phyloP scores from a whole-genome alignment of 2,329 filamentous ascomycete species.

The Fusarium sp. region DNA sequence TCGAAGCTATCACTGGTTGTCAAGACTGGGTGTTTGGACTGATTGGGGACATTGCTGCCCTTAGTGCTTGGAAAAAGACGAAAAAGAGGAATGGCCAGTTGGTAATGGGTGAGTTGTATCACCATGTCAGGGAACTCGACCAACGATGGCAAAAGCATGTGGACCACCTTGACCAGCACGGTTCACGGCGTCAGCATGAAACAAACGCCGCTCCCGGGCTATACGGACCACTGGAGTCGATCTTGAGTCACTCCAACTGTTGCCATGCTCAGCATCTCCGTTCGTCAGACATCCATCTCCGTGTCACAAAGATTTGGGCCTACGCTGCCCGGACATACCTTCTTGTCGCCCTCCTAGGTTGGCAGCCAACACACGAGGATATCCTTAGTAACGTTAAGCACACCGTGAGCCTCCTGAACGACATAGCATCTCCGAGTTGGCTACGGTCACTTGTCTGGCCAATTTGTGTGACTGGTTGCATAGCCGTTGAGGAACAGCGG shows the following conservation, averaged over 20 bases:
- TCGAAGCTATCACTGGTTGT: conserved; percentile 2
- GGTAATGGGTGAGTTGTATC: not conserved
- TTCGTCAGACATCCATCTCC: not conserved
- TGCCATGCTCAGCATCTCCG: not conserved
- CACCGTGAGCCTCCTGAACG: not conserved
- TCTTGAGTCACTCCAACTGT: not conserved
- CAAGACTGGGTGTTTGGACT: conserved; percentile 4
- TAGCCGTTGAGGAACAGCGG: not conserved
- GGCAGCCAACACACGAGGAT: not conserved
- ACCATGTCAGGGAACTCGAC: not conserved
- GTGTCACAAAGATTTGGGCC: not conserved
- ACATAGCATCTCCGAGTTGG: not conserved
- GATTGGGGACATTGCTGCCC: not conserved
- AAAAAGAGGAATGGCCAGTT: not conserved
- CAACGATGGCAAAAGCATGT: not conserved
- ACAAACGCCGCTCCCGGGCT: not conserved
- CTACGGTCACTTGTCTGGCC: conserved; percentile 13
- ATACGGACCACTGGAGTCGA: not conserved
- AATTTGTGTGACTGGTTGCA: conserved; percentile 9
- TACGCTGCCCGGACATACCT: not conserved
- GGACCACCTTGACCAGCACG: not conserved
- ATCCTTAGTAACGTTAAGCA: not conserved
- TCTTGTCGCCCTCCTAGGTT: not conserved
- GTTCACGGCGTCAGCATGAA: not conserved
- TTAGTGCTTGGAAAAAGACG: not conserved